Percentiles rank a stretch among this genome's conserved stretches.
Conservation (phyloP, 495 filamentous ascomycete species). For the Astrothelium macrocarpum region DNA sequence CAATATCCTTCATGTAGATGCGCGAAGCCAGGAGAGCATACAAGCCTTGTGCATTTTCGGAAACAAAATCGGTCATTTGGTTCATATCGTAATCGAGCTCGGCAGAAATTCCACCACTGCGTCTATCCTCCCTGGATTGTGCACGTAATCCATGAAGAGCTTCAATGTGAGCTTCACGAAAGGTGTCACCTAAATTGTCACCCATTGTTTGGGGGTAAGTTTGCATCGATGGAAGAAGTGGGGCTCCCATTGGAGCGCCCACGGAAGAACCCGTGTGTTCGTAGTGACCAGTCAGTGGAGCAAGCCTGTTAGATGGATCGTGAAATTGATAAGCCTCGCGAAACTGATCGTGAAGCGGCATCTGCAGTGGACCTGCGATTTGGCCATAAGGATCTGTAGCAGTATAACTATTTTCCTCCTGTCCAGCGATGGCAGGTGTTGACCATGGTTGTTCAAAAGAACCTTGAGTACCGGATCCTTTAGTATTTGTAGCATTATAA, state of each 20-base stretch:
- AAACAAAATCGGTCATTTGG: constrained; percentile 94
- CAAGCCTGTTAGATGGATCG: constrained; percentile 25
- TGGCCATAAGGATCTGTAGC: neutral
- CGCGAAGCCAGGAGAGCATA: constrained; percentile 52
- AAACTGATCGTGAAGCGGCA: neutral
- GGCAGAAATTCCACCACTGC: constrained; percentile 76
- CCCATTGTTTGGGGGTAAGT: constrained; percentile 21
- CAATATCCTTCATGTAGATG: constrained; percentile 60
- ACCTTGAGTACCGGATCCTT: neutral
- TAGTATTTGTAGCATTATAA: neutral
- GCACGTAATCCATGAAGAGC: constrained; percentile 15
- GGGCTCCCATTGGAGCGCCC: constrained; percentile 29
- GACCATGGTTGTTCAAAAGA: neutral
- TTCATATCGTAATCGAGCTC: constrained; percentile 99
- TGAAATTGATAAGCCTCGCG: constrained; percentile 6
- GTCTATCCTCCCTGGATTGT: constrained; percentile 31
- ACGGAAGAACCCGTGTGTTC: constrained; percentile 26
- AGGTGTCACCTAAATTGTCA: constrained; percentile 17
- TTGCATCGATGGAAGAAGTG: constrained; percentile 25
- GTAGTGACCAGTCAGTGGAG: constrained; percentile 25
- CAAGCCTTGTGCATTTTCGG: constrained; percentile 80
- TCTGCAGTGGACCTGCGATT: neutral
- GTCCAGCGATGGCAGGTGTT: neutral
- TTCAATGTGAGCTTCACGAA: constrained; percentile 20
- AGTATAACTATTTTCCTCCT: neutral